Conservation (phyloP, 2,329 filamentous ascomycete species). For the Nothophoma quercina region DNA sequence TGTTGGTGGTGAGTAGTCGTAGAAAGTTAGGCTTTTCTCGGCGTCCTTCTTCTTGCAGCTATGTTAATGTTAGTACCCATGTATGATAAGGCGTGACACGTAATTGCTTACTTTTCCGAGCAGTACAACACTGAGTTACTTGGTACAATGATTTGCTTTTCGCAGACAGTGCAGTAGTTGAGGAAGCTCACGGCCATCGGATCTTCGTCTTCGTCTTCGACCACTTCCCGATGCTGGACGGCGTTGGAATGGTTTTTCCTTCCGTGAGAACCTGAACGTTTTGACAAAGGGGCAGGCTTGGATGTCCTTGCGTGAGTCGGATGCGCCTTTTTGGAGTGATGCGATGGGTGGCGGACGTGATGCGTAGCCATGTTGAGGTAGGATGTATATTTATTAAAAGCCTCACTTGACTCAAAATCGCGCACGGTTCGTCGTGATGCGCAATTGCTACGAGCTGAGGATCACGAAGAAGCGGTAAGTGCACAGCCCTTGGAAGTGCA, state of each 20-base stretch:
- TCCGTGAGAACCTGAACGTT: slow-evolving; percentile 43
- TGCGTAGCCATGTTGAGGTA: slow-evolving; percentile 43
- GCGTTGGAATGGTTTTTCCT: slow-evolving; percentile 38
- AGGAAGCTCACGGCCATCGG: slow-evolving; percentile 61
- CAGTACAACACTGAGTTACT: slow-evolving; percentile 69
- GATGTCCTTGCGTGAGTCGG: slow-evolving; percentile 45
- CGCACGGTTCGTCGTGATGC: slow-evolving; percentile 42
- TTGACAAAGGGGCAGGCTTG: slow-evolving; percentile 43
- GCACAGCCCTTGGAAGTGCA: slow-evolving; percentile 43
- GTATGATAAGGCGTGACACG: neutral
- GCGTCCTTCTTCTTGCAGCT: slow-evolving; percentile 58
- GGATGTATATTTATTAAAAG: slow-evolving; percentile 46
- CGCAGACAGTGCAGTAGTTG: slow-evolving; percentile 68
- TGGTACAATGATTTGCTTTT: slow-evolving; percentile 70
- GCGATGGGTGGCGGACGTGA: slow-evolving; percentile 45
- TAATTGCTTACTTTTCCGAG: slow-evolving; percentile 64
- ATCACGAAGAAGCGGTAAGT: slow-evolving; percentile 47
- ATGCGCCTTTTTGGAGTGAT: slow-evolving; percentile 46
- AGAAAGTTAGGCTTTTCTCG: slow-evolving; percentile 45
- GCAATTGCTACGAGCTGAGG: slow-evolving; percentile 36
- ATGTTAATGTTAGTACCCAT: slow-evolving; percentile 23
- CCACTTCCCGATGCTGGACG: slow-evolving; percentile 33
- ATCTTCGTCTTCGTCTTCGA: slow-evolving; percentile 54
- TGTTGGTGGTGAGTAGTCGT: slow-evolving; percentile 45
- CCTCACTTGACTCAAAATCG: slow-evolving; percentile 35